Percentiles rank a stretch among this genome's conserved stretches.
Conservation (phyloP, 345 rosid genomes). For the Erodium maritimum region DNA sequence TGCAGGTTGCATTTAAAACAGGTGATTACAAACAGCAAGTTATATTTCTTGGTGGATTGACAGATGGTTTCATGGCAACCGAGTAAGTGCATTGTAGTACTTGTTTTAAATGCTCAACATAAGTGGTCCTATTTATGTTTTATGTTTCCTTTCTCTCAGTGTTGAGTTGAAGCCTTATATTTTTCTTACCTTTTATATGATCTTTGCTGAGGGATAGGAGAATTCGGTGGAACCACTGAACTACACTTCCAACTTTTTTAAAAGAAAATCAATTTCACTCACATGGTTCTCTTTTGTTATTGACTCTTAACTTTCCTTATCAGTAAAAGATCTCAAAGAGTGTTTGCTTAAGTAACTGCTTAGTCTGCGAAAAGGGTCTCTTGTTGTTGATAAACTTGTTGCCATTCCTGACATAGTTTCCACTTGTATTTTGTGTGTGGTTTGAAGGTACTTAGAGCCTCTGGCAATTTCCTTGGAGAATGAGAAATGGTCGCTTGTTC, state of each 20-base stretch:
- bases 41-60: slow-evolving; percentile 76
- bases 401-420: not conserved
- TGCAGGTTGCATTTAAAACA: slow-evolving; percentile 88
- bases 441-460: slow-evolving; percentile 81
- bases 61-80: slow-evolving; percentile 80
- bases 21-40: slow-evolving; percentile 88
- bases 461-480: slow-evolving; percentile 81
- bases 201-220: too few species aligned
- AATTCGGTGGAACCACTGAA: too few species aligned
- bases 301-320: not conserved
- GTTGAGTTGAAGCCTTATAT: not conserved
- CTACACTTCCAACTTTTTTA: too few species aligned
- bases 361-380: too few species aligned
- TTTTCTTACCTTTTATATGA: too few species aligned
- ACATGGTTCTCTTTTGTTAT: not conserved
- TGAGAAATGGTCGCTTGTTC: slow-evolving; percentile 96
- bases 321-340: too few species aligned
- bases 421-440: slow-evolving; percentile 1
- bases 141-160: not conserved
- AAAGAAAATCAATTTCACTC: too few species aligned
- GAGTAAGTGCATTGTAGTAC: slow-evolving; percentile 45
- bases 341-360: too few species aligned
- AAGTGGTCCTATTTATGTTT: not conserved
- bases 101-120: not conserved
- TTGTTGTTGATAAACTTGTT: not conserved